Percentiles rank a stretch among this genome's conserved stretches.
Conservation (phyloP, 768 basidiomycete species). For the Hirschioporus abietinus region DNA sequence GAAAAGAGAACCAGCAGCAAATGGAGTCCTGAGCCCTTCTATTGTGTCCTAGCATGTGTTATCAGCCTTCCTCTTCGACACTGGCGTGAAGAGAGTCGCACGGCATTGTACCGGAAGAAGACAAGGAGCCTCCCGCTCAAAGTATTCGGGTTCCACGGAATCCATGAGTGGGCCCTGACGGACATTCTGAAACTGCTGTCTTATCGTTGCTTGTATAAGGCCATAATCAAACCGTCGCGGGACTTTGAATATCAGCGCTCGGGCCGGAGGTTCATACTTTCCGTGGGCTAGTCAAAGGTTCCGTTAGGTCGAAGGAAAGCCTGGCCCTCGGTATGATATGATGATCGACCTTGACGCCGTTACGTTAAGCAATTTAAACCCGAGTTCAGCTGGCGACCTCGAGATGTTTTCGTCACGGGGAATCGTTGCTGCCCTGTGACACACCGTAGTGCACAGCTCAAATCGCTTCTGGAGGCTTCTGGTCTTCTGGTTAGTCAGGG, state of each 20-base stretch:
- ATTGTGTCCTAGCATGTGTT: not conserved
- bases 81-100: not conserved
- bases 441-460: not conserved
- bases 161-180: not conserved
- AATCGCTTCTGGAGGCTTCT: not conserved
- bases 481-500: not conserved
- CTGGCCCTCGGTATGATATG: not conserved
- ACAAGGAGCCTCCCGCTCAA: not conserved
- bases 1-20: not conserved
- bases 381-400: not conserved
- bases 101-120: not conserved
- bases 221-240: not conserved
- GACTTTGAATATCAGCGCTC: not conserved
- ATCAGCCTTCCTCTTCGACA: not conserved
- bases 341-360: not conserved
- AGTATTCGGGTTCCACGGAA: not conserved
- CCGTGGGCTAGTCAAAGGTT: not conserved
- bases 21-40: not conserved
- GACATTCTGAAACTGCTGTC: not conserved
- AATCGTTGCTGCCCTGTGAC: not conserved
- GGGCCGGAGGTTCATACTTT: not conserved
- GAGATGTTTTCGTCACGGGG: not conserved
- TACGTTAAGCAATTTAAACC: not conserved
- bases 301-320: not conserved
- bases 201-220: not conserved